Evolutionary conservation across 257 asterid genomes (phyloP).

Genomic region (Ligustrum vulgare): DNA sequence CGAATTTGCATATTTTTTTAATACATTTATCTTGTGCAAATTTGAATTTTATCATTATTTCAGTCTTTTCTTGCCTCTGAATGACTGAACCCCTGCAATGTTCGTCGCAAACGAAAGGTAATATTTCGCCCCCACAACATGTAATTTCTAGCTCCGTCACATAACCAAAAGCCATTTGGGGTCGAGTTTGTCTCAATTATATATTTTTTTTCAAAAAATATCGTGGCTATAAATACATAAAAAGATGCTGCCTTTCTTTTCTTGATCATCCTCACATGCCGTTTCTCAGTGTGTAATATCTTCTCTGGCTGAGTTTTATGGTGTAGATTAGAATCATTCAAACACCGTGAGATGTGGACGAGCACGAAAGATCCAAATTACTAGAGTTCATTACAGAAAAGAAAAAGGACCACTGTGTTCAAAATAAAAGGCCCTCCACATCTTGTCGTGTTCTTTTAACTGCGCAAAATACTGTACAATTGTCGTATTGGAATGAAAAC

Average conservation of each 20-base stretch:
- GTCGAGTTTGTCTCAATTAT: background rate
- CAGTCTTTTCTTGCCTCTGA: too few species aligned
- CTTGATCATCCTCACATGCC: too few species aligned
- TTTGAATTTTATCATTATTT: too few species aligned
- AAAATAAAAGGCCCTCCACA: background rate
- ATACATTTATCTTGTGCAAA: too few species aligned
- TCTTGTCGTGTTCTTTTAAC: background rate
- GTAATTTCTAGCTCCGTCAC: too few species aligned
- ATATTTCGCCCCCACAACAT: too few species aligned
- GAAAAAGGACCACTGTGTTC: background rate
- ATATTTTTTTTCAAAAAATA: background rate
- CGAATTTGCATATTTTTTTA: too few species aligned
- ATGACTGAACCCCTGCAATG: too few species aligned
- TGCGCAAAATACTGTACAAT: too few species aligned
- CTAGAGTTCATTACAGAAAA: background rate
- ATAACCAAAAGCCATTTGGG: background rate
- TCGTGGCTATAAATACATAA: background rate
- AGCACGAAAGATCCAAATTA: background rate
- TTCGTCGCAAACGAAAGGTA: too few species aligned
- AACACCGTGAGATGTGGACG: background rate
- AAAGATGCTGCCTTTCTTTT: too few species aligned
- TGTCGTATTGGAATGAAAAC: background rate
- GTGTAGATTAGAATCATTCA: background rate
- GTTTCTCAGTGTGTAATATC: too few species aligned
- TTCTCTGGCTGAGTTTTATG: background rate